Evolutionary conservation across 2,329 filamentous ascomycete genomes (phyloP).

Genomic region (Bipolaris victoriae): DNA sequence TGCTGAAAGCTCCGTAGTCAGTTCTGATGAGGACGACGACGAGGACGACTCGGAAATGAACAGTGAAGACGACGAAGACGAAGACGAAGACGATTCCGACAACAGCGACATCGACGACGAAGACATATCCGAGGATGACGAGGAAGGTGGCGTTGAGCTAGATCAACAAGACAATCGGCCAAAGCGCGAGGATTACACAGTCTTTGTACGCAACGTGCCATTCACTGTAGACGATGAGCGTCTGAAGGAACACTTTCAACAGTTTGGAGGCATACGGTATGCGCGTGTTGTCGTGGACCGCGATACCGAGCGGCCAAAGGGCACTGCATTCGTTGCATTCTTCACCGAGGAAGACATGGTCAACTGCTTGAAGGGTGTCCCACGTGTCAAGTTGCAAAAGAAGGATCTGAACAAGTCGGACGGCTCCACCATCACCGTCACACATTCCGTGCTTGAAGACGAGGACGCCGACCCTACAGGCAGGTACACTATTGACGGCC

Average conservation of each 20-base stretch:
- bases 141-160: constrained; percentile 47
- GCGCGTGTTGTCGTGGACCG: constrained; percentile 89
- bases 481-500: constrained; percentile 87
- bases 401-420: constrained; percentile 45
- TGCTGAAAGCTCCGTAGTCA: constrained; percentile 47
- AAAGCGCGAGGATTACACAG: constrained; percentile 71
- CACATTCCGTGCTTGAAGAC: constrained; percentile 84
- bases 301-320: constrained; percentile 82
- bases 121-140: constrained; percentile 46
- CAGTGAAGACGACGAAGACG: constrained; percentile 34
- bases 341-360: constrained; percentile 76
- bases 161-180: constrained; percentile 37
- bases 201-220: constrained; percentile 94
- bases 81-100: constrained; percentile 43
- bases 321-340: constrained; percentile 96
- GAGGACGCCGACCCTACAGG: constrained; percentile 81
- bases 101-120: constrained; percentile 51
- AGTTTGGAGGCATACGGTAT: constrained; percentile 88
- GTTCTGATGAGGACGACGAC: constrained; percentile 48
- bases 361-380: constrained; percentile 76
- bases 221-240: constrained; percentile 84
- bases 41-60: constrained; percentile 36
- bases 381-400: constrained; percentile 53
- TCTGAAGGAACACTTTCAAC: constrained; percentile 82
- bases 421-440: constrained; percentile 44